Evolutionary conservation across 805 yeast species (phyloP).

Genomic region (Kluyveromyces lactis): DNA sequence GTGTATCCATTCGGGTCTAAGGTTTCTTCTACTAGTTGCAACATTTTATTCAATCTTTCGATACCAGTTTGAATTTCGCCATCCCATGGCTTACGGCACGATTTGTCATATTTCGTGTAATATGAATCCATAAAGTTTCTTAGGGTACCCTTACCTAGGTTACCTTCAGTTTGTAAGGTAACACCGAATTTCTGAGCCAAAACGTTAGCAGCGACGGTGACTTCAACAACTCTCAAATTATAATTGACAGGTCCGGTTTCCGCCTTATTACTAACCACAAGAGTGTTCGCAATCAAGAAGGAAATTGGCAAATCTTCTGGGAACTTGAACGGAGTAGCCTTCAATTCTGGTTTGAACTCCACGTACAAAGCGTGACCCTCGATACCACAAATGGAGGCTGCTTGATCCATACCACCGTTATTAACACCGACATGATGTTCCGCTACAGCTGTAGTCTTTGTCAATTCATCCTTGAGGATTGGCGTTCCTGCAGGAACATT

Average conservation of each 20-base stretch:
- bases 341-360: slow-evolving; percentile 50
- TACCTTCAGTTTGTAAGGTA: slow-evolving; percentile 38
- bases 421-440: slow-evolving; percentile 70
- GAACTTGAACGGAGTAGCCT: slow-evolving; percentile 45
- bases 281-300: slow-evolving; percentile 56
- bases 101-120: slow-evolving; percentile 22
- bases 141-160: slow-evolving; percentile 49
- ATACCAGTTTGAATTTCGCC: slow-evolving; percentile 39
- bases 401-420: slow-evolving; percentile 77
- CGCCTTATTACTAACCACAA: slow-evolving; percentile 54
- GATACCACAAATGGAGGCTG: slow-evolving; percentile 62
- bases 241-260: slow-evolving; percentile 65
- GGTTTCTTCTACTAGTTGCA: slow-evolving; percentile 36
- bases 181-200: slow-evolving; percentile 43
- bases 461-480: slow-evolving; percentile 44
- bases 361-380: slow-evolving; percentile 49
- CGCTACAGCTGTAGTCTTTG: slow-evolving; percentile 52
- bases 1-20: slow-evolving; percentile 43
- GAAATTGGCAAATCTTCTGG: slow-evolving; percentile 41
- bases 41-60: slow-evolving; percentile 33
- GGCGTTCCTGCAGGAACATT: slow-evolving; percentile 34
- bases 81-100: slow-evolving; percentile 34
- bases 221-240: slow-evolving; percentile 66
- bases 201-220: slow-evolving; percentile 55
- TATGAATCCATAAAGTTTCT: slow-evolving; percentile 55